A percentile compares a stretch with the other conserved stretches of the same genome.
Conservation (phyloP, 768 basidiomycete genomes). For the Phanerochaete carnosa region DNA sequence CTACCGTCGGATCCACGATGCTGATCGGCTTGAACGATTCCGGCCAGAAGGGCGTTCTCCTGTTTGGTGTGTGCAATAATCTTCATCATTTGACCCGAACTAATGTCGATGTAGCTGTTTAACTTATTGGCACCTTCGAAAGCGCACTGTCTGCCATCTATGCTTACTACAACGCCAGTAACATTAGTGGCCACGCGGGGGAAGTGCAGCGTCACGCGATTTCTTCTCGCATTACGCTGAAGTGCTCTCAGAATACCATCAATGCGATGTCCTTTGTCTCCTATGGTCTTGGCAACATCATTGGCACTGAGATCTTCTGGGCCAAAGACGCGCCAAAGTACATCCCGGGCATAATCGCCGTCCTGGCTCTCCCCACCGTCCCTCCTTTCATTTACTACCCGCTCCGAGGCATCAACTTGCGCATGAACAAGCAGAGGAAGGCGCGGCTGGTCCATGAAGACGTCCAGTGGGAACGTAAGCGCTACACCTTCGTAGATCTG, state of each 20-base stretch:
- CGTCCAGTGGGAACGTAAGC: constrained; percentile 53
- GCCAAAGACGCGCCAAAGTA: constrained; percentile 60
- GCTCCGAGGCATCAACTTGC: constrained; percentile 52
- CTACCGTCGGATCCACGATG: constrained; percentile 48
- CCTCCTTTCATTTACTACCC: constrained; percentile 47
- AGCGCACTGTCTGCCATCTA: constrained; percentile 58
- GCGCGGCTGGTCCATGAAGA: constrained; percentile 46
- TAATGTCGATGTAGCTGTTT: constrained; percentile 34
- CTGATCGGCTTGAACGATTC: constrained; percentile 48
- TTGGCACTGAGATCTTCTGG: constrained; percentile 62
- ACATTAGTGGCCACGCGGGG: constrained; percentile 64
- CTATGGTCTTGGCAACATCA: constrained; percentile 57
- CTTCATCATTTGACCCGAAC: not conserved
- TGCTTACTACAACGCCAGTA: constrained; percentile 62
- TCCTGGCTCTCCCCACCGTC: constrained; percentile 53
- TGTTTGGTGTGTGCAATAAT: constrained; percentile 50
- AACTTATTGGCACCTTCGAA: constrained; percentile 54
- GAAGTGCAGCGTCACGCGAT: constrained; percentile 32
- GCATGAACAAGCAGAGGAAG: constrained; percentile 48
- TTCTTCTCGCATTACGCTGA: not conserved
- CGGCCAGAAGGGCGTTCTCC: constrained; percentile 45
- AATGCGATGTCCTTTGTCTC: constrained; percentile 56
- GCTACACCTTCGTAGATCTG: constrained; percentile 59
- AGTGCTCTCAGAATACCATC: constrained; percentile 43
- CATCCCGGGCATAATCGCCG: constrained; percentile 64